Conservation (phyloP, 768 basidiomycete genomes). For the Leccinum broughii region DNA sequence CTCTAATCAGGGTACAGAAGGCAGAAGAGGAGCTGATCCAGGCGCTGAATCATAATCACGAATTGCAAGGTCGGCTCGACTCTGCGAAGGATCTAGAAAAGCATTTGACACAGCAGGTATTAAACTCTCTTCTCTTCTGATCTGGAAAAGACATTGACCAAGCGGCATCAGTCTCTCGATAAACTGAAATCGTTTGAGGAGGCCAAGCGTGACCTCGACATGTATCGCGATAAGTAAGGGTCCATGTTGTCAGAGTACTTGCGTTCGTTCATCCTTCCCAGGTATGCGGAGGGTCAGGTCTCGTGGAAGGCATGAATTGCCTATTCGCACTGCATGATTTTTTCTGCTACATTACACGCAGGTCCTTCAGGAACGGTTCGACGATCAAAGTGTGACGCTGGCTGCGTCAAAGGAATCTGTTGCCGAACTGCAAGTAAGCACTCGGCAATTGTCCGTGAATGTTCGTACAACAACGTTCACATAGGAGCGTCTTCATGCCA, state of each 20-base stretch:
- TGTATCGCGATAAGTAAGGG: constrained; percentile 30
- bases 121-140: constrained; percentile 18
- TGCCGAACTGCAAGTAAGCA: constrained; percentile 49
- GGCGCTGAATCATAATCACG: constrained; percentile 24
- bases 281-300: constrained; percentile 22
- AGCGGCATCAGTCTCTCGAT: constrained; percentile 22
- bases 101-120: constrained; percentile 24
- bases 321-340: neutral
- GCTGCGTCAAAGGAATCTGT: constrained; percentile 54
- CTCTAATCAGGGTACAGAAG: constrained; percentile 14
- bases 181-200: constrained; percentile 23
- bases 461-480: neutral
- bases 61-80: constrained; percentile 31
- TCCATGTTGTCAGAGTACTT: neutral
- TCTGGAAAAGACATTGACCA: constrained; percentile 15
- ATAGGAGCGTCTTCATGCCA: constrained; percentile 27
- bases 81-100: constrained; percentile 24
- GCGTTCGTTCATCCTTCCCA: constrained; percentile 8
- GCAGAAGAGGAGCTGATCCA: constrained; percentile 22
- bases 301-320: constrained; percentile 24
- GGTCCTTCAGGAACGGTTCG: constrained; percentile 59
- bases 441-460: neutral
- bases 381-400: constrained; percentile 54
- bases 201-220: constrained; percentile 20
- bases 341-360: constrained; percentile 18